Conservation (phyloP, 1,139 yeast genomes). For the Eremothecium cymbalariae region DNA sequence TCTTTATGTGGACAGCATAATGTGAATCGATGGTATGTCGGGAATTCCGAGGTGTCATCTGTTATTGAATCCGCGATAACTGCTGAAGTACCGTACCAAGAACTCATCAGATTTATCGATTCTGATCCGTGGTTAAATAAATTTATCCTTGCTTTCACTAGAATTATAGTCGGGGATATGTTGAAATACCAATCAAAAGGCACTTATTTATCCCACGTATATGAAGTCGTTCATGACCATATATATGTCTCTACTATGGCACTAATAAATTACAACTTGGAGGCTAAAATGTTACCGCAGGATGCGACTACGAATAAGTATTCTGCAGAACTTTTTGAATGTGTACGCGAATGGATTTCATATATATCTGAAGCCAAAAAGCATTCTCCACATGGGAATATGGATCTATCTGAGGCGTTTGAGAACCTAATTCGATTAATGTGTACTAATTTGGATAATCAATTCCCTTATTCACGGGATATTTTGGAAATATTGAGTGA, state of each 20-base stretch:
- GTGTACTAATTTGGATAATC: conserved; percentile 23
- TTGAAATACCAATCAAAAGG: conserved; percentile 26
- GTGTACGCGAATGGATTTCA: conserved; percentile 36
- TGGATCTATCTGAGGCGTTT: conserved; percentile 34
- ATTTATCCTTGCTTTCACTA: conserved; percentile 35
- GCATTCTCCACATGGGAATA: conserved; percentile 33
- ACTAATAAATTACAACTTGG: conserved; percentile 24
- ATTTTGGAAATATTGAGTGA: conserved; percentile 24
- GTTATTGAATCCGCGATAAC: conserved; percentile 12
- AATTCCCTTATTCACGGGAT: conserved; percentile 23
- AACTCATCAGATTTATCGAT: conserved; percentile 24
- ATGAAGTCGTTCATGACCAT: conserved; percentile 26
- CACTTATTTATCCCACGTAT: conserved; percentile 22
- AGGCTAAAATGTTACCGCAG: conserved; percentile 5
- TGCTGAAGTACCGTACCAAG: conserved; percentile 18
- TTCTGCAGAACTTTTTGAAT: conserved; percentile 21
- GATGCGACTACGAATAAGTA: conserved; percentile 8
- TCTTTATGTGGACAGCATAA: conserved; percentile 11
- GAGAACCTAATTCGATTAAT: conserved; percentile 27
- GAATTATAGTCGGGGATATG: conserved; percentile 51
- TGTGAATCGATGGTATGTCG: conserved; percentile 8
- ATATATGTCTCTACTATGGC: conserved; percentile 30
- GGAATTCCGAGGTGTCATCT: conserved; percentile 4
- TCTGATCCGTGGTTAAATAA: conserved; percentile 19
- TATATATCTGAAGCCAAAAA: conserved; percentile 38